phyloP scores from a whole-genome alignment of 2,329 filamentous ascomycete genomes.

The Fusarium scirpi region DNA sequence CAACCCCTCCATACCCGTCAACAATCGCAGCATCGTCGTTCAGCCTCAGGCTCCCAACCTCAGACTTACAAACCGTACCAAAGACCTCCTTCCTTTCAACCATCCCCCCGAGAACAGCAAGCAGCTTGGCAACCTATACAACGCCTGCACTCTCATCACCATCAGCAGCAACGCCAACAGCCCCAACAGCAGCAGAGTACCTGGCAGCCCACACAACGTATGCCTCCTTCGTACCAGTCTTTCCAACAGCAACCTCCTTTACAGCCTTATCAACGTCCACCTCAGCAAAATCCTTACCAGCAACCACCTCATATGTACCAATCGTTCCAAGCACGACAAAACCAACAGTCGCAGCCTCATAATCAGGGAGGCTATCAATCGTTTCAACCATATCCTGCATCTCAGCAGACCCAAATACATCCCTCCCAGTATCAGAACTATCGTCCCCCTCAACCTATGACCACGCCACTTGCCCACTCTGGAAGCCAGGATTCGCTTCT shows the following conservation, averaged over 20 bases:
- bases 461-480: conserved; percentile 34
- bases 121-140: conserved; percentile 28
- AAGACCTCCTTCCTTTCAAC: conserved; percentile 31
- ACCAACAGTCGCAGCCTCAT: conserved; percentile 33
- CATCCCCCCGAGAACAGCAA: conserved; percentile 33
- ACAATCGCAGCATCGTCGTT: conserved; percentile 33
- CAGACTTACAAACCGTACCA: conserved; percentile 36
- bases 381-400: conserved; percentile 21
- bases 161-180: conserved; percentile 30
- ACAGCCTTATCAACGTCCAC: conserved; percentile 26
- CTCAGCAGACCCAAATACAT: conserved; percentile 33
- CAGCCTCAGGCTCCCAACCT: conserved; percentile 23
- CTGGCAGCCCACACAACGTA: conserved; percentile 29
- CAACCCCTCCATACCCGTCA: conserved; percentile 36
- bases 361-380: conserved; percentile 22
- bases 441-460: conserved; percentile 22
- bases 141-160: conserved; percentile 38
- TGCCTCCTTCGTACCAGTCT: conserved; percentile 38
- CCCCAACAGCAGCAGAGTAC: conserved; percentile 38
- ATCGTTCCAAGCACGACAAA: conserved; percentile 27
- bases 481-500: conserved; percentile 58
- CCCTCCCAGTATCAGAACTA: conserved; percentile 34
- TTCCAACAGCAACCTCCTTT: conserved; percentile 40
- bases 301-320: conserved; percentile 30
- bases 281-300: conserved; percentile 33